phyloP scores from a whole-genome alignment of 192 early-diverging fungal genomes.

The Oehlia diaphana region DNA sequence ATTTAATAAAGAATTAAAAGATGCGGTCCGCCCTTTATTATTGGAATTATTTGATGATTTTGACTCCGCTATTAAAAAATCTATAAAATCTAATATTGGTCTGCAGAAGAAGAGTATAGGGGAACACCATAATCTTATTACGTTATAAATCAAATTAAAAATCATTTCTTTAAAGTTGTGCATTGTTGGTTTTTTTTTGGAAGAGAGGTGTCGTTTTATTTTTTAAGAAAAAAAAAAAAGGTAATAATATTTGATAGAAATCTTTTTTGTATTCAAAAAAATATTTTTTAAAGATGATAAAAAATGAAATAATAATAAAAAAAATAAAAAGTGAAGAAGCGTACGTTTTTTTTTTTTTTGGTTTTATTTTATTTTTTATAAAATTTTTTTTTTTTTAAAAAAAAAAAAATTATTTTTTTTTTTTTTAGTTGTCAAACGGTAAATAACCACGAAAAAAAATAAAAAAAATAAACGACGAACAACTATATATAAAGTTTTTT shows the following conservation, averaged over 20 bases:
- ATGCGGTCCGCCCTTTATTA: background rate
- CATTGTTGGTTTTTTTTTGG: too few species aligned
- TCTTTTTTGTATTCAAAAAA: too few species aligned
- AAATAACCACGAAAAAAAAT: background rate
- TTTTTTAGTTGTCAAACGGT: background rate
- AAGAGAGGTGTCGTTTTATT: background rate
- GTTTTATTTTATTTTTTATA: too few species aligned
- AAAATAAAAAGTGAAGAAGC: too few species aligned
- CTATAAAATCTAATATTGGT: background rate
- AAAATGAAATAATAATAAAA: too few species aligned
- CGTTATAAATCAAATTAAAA: background rate
- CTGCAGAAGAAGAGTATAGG: background rate
- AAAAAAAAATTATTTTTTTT: background rate
- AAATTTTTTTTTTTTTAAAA: background rate
- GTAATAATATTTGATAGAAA: background rate
- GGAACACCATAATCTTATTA: background rate
- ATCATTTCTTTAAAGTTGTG: background rate
- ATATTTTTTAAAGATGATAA: too few species aligned
- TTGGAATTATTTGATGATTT: background rate
- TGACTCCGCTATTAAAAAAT: background rate
- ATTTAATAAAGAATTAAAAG: background rate
- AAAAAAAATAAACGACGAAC: background rate
- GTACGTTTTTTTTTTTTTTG: too few species aligned
- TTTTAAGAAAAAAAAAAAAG: background rate
- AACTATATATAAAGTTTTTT: background rate